Conservation (phyloP, 257 asterid genomes). For the Thymus mandschuricus region DNA sequence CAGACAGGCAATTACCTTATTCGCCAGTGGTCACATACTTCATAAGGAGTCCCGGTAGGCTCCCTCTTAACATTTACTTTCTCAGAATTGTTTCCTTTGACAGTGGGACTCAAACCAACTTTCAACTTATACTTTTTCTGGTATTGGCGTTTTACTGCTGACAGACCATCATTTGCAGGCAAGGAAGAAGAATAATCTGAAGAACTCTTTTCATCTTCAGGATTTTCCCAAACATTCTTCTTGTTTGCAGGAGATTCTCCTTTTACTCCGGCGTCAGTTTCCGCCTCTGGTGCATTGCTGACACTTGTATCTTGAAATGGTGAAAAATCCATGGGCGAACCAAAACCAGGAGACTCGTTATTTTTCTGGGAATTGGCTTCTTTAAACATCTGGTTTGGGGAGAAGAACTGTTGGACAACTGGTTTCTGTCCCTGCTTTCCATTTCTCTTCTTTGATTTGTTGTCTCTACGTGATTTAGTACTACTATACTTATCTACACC, state of each 20-base stretch:
- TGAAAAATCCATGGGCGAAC: constrained; percentile 97
- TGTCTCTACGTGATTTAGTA: constrained; percentile 45
- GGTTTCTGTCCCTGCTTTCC: constrained; percentile 53
- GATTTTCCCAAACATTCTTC: constrained; percentile 34
- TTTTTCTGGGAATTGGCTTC: constrained; percentile 42
- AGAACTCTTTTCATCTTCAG: constrained; percentile 37
- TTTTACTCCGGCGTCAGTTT: constrained; percentile 35
- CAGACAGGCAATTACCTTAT: constrained; percentile 53
- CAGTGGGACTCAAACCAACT: constrained; percentile 50
- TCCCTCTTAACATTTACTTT: constrained; percentile 47
- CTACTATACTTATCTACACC: constrained; percentile 41
- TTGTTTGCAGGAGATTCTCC: constrained; percentile 32
- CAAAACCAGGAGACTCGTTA: constrained; percentile 56
- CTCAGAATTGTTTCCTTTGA: constrained; percentile 34
- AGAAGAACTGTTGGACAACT: constrained; percentile 43
- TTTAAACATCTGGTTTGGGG: constrained; percentile 35
- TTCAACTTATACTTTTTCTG: constrained; percentile 75
- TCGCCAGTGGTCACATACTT: constrained; percentile 82
- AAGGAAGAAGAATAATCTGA: constrained; percentile 41
- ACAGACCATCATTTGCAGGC: constrained; percentile 61
- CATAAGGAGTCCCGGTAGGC: constrained; percentile 38
- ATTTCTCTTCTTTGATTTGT: constrained; percentile 51
- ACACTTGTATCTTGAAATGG: constrained; percentile 56
- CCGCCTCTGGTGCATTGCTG: constrained; percentile 38
- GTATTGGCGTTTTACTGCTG: constrained; percentile 66